Evolutionary conservation across 805 yeast genomes (phyloP).

Genomic region (Candida succiphila): DNA sequence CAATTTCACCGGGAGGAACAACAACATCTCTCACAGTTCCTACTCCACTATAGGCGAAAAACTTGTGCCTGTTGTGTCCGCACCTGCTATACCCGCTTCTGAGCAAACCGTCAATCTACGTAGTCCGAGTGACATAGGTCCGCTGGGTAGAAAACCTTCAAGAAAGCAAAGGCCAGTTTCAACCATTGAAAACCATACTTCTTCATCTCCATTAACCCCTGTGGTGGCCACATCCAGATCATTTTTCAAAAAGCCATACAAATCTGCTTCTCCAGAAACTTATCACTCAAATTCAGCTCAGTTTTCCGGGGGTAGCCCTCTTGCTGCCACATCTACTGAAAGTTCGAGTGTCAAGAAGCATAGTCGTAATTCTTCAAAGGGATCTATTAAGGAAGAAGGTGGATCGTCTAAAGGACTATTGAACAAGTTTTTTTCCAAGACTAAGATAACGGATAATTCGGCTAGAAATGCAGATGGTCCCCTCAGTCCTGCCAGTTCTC

Average conservation of each 20-base stretch:
- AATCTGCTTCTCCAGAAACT: constrained; percentile 54
- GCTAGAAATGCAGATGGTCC: constrained; percentile 13
- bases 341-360: constrained; percentile 8
- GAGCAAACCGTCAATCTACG: not conserved
- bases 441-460: constrained; percentile 7
- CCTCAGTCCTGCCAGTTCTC: constrained; percentile 16
- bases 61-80: constrained; percentile 26
- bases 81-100: constrained; percentile 16
- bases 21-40: too few species aligned
- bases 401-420: constrained; percentile 18
- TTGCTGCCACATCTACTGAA: constrained; percentile 1
- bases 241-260: constrained; percentile 53
- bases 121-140: not conserved
- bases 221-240: constrained; percentile 28
- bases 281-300: constrained; percentile 26
- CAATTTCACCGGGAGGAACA: too few species aligned
- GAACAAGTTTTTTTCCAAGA: constrained; percentile 20
- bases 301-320: too few species aligned
- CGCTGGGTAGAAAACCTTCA: not conserved
- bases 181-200: constrained; percentile 20
- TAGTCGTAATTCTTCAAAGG: constrained; percentile 17
- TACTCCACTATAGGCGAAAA: constrained; percentile 11
- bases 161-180: constrained; percentile 25
- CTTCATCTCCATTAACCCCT: constrained; percentile 25
- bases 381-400: constrained; percentile 10